These are phyloP conservation scores for Hippophae rhamnoides DNA, from an alignment of 306 rosid species.

Conservation along the genomic window DNA sequence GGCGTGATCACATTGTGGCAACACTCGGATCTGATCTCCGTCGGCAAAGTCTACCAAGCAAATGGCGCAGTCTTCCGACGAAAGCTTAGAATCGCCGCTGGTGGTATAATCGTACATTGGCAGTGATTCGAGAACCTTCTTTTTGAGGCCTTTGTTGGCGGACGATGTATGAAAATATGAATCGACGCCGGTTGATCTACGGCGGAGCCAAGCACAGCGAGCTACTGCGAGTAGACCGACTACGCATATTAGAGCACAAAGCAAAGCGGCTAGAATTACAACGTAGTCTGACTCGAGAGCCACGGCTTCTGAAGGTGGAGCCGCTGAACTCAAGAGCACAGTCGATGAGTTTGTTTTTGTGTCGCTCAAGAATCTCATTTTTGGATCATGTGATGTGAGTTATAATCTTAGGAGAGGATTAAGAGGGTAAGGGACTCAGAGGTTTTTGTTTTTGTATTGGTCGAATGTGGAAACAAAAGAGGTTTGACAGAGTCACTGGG, in stretches of 20 bases:
- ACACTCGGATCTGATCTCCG: conserved; percentile 16
- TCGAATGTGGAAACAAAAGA: too few relatives aligned
- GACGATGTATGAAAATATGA: neutral
- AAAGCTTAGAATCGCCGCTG: neutral
- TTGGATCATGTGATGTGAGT: too few relatives aligned
- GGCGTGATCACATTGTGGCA: conserved; percentile 25
- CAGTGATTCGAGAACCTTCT: conserved; percentile 3
- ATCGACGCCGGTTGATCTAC: conserved; percentile 20
- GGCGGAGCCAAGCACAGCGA: conserved; percentile 76
- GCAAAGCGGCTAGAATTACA: conserved; percentile 59
- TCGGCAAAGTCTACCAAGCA: conserved; percentile 24
- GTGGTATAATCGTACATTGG: conserved; percentile 3
- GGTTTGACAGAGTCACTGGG: too few relatives aligned
- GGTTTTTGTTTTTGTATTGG: too few relatives aligned
- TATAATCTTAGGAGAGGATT: too few relatives aligned
- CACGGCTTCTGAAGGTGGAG: conserved; percentile 58
- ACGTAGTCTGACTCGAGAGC: conserved; percentile 59
- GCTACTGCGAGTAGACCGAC: conserved; percentile 73
- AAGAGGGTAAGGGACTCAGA: too few relatives aligned
- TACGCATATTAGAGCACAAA: conserved; percentile 71
- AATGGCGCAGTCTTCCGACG: conserved; percentile 21
- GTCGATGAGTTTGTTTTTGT: conserved; percentile 3
- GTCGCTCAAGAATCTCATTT: conserved; percentile 6
- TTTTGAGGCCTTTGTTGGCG: neutral
- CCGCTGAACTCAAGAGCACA: conserved; percentile 5